Conservation (phyloP, 495 filamentous ascomycete species). For the Penicillium pancosmium region DNA sequence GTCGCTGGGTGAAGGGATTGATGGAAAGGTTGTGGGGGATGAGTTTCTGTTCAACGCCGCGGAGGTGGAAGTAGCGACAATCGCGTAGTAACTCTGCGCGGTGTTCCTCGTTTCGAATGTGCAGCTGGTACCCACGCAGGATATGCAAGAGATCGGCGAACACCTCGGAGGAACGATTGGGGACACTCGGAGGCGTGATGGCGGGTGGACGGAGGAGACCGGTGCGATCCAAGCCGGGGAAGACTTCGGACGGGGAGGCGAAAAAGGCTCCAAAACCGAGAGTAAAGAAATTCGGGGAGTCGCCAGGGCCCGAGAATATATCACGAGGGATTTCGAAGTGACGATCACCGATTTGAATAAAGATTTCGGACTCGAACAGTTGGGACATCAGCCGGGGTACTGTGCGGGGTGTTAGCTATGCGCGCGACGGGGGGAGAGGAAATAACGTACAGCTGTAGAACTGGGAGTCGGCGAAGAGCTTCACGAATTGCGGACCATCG, state of each 20-base stretch:
- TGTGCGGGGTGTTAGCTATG: constrained; percentile 36
- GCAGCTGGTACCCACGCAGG: constrained; percentile 82
- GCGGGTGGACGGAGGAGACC: constrained; percentile 88
- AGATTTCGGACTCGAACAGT: constrained; percentile 92
- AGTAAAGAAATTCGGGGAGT: constrained; percentile 94
- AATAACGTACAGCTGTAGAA: constrained; percentile 77
- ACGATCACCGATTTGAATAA: constrained; percentile 81
- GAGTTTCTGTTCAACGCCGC: constrained; percentile 84
- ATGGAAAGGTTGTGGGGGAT: constrained; percentile 77
- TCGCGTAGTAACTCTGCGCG: constrained; percentile 80
- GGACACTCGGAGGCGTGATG: constrained; percentile 79
- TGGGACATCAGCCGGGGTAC: constrained; percentile 89
- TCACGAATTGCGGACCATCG: constrained; percentile 84
- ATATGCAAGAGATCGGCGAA: constrained; percentile 86
- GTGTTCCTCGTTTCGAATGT: constrained; percentile 76
- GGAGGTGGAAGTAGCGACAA: constrained; percentile 90
- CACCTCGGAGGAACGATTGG: constrained; percentile 74
- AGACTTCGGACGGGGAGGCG: constrained; percentile 73
- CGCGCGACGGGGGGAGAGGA: neutral
- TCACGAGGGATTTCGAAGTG: constrained; percentile 91
- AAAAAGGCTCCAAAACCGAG: constrained; percentile 92
- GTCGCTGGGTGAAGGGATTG: constrained; percentile 65
- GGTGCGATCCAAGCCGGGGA: constrained; percentile 80
- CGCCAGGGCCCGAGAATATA: constrained; percentile 80
- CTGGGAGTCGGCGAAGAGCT: constrained; percentile 91